A percentile compares a stretch with the other conserved stretches of the same genome.
Conservation (phyloP, 2,329 filamentous ascomycete species). For the Colletotrichum sp. region DNA sequence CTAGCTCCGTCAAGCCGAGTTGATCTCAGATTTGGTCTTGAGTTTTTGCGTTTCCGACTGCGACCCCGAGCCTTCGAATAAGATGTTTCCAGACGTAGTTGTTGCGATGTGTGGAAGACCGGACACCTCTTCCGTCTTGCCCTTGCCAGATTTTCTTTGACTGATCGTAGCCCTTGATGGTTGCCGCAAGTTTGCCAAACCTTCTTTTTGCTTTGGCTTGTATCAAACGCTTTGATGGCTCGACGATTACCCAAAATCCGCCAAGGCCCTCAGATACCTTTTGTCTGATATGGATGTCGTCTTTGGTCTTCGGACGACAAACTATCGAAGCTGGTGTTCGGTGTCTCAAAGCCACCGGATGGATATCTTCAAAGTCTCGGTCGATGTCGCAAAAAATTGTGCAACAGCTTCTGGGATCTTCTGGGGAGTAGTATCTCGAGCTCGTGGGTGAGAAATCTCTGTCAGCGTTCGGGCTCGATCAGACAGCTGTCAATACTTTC, state of each 20-base stretch:
- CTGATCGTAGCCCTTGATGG: background rate
- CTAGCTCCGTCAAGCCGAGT: too few species aligned
- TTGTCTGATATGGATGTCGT: background rate
- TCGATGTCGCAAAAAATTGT: background rate
- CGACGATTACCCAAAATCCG: background rate
- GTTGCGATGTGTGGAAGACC: background rate
- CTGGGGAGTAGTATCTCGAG: too few species aligned
- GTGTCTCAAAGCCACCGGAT: background rate
- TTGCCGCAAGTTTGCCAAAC: background rate
- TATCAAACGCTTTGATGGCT: background rate
- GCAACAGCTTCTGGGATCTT: background rate
- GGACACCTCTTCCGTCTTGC: background rate
- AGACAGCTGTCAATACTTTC: background rate
- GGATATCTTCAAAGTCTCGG: background rate
- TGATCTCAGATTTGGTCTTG: background rate
- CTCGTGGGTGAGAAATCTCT: background rate
- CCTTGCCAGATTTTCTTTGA: background rate
- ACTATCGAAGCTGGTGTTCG: background rate
- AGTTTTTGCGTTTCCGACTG: background rate
- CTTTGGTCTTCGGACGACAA: background rate
- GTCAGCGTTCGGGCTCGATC: background rate
- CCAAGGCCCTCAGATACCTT: background rate
- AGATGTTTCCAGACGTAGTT: background rate
- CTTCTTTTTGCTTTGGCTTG: background rate
- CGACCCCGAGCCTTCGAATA: background rate